Percentiles rank a stretch among this genome's conserved stretches.
phyloP scores from a whole-genome alignment of 1,284 basidiomycete genomes.

The Golubevia sp. region DNA sequence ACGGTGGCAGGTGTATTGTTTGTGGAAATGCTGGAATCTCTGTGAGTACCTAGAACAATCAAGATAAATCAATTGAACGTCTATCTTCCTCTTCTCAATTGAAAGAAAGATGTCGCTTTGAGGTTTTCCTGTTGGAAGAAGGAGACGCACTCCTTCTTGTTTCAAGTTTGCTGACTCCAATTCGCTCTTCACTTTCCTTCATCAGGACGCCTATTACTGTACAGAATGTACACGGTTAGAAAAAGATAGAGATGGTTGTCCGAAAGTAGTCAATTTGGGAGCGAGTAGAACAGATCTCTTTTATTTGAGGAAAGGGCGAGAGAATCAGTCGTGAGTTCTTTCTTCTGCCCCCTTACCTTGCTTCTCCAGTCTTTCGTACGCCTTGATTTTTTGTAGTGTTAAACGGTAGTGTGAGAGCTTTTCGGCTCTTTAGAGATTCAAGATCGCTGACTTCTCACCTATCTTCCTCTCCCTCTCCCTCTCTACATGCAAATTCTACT shows the following conservation, averaged over 20 bases:
- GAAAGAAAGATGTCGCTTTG: too few species aligned
- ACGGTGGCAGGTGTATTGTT: constrained; percentile 95
- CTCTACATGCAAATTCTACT: too few species aligned
- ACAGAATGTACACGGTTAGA: constrained; percentile 83
- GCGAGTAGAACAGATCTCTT: constrained; percentile 63
- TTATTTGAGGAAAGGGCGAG: constrained; percentile 41
- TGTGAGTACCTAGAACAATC: constrained; percentile 16
- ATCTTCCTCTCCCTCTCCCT: too few species aligned
- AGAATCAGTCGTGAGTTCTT: constrained; percentile 27
- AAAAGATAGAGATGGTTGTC: constrained; percentile 97
- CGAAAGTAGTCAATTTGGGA: constrained; percentile 96
- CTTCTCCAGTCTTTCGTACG: too few species aligned
- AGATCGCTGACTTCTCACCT: too few species aligned
- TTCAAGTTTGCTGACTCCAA: background rate
- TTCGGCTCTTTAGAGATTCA: too few species aligned
- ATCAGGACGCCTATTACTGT: constrained; percentile 59
- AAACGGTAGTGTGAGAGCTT: too few species aligned
- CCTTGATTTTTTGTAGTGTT: too few species aligned
- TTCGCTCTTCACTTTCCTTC: background rate
- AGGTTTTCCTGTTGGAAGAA: background rate
- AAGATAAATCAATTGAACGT: too few species aligned
- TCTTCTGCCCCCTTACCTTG: too few species aligned
- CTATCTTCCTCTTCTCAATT: too few species aligned
- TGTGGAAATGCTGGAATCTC: constrained; percentile 66
- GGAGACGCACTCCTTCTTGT: background rate